Percentiles rank a stretch among this genome's conserved stretches.
phyloP scores from a whole-genome alignment of 331 rosid species.

The Cucumis variabilis region DNA sequence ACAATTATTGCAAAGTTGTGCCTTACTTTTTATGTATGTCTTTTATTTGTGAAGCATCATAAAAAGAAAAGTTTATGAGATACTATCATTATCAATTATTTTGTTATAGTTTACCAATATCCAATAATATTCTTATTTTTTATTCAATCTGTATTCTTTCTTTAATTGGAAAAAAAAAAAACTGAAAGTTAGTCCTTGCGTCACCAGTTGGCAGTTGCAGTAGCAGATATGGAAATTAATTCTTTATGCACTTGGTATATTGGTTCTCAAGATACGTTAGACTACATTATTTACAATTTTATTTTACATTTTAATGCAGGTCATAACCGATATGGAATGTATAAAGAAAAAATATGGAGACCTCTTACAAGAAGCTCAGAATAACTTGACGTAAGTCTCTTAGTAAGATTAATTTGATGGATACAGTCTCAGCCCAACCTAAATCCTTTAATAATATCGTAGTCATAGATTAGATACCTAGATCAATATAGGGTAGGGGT shows the following conservation, averaged over 20 bases:
- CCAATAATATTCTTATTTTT: background rate
- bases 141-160: background rate
- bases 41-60: background rate
- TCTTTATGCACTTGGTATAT: background rate
- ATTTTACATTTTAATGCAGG: constrained; percentile 49
- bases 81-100: background rate
- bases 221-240: background rate
- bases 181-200: background rate
- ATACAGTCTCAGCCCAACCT: constrained; percentile 18
- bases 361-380: constrained; percentile 58
- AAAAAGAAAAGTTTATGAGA: background rate
- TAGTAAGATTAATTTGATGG: constrained; percentile 23
- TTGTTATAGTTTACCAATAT: background rate
- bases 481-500: no score
- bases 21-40: background rate
- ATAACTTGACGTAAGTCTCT: constrained; percentile 69
- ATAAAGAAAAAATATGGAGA: constrained; percentile 72
- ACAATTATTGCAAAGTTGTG: constrained; percentile 2
- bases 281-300: constrained; percentile 3
- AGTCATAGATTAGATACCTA: no score
- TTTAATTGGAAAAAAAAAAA: background rate
- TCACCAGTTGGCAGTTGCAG: background rate
- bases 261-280: constrained; percentile 3
- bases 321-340: constrained; percentile 86
- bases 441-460: background rate